phyloP scores from a whole-genome alignment of 2,329 filamentous ascomycete species.

The Grosmannia clavigera region DNA sequence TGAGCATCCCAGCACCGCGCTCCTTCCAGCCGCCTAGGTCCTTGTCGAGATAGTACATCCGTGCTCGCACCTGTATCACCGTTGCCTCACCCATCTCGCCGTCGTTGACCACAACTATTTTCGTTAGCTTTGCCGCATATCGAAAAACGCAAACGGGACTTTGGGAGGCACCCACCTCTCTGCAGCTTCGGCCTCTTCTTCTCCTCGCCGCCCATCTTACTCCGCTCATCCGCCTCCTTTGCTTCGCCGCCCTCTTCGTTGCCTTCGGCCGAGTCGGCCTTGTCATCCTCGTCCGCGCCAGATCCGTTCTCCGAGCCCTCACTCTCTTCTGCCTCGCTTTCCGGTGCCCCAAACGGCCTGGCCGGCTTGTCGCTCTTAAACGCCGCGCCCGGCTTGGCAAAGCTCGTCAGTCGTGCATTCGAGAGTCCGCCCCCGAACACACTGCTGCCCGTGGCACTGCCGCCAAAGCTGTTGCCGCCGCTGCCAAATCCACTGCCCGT shows the following conservation, averaged over 20 bases:
- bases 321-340: slow-evolving; percentile 46
- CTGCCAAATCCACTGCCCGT: slow-evolving; percentile 37
- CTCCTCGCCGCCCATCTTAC: slow-evolving; percentile 34
- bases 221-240: slow-evolving; percentile 1
- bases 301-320: slow-evolving; percentile 20
- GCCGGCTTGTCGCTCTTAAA: slow-evolving; percentile 47
- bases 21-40: slow-evolving; percentile 72
- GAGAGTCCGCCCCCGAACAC: slow-evolving; percentile 25
- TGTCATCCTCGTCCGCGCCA: slow-evolving; percentile 30
- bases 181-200: slow-evolving; percentile 56
- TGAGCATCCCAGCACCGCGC: slow-evolving; percentile 70
- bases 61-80: slow-evolving; percentile 48
- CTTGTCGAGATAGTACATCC: slow-evolving; percentile 70
- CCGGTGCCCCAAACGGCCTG: slow-evolving; percentile 67
- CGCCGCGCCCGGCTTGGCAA: slow-evolving; percentile 50
- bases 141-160: background rate
- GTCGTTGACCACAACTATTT: slow-evolving; percentile 58
- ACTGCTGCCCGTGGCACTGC: slow-evolving; percentile 27
- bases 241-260: slow-evolving; percentile 26
- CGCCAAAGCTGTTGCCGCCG: slow-evolving; percentile 14
- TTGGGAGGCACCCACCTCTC: slow-evolving; percentile 43
- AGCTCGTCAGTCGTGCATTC: slow-evolving; percentile 46
- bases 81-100: slow-evolving; percentile 77
- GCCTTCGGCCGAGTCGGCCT: slow-evolving; percentile 32
- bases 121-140: slow-evolving; percentile 17